These are phyloP conservation scores for Cordyceps farinosa DNA, from an alignment of 2,329 filamentous ascomycete genomes.

Conservation along the genomic window DNA sequence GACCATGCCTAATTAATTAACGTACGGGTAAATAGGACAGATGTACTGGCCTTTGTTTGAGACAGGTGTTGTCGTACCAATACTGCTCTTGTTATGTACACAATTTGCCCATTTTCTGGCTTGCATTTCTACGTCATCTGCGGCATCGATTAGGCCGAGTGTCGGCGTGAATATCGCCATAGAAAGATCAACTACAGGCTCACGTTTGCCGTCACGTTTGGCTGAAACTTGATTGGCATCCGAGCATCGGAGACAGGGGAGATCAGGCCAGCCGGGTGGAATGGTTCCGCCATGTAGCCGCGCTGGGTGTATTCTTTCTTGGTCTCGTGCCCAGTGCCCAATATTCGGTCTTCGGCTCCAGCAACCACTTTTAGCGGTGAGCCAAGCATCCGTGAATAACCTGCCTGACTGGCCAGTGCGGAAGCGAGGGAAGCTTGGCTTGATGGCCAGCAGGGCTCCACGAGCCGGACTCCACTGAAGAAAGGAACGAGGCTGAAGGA, in stretches of 20 bases:
- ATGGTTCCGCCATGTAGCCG: not conserved
- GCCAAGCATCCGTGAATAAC: not conserved
- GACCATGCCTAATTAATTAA: no score
- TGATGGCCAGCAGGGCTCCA: not conserved
- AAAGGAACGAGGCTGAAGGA: conserved; percentile 1
- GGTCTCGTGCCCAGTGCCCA: not conserved
- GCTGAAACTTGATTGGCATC: not conserved
- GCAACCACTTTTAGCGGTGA: conserved; percentile 8
- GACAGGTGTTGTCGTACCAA: no score
- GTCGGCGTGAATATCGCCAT: not conserved
- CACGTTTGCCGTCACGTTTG: not conserved
- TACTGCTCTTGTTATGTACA: not conserved
- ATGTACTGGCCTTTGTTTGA: no score
- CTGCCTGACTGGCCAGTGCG: not conserved
- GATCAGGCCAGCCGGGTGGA: conserved; percentile 6
- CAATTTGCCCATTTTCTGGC: not conserved
- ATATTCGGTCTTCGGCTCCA: not conserved
- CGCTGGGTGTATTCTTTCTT: not conserved
- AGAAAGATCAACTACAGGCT: not conserved
- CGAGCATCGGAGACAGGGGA: conserved; percentile 2
- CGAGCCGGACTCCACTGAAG: conserved; percentile 8
- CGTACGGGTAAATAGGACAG: no score
- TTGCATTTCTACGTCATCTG: not conserved
- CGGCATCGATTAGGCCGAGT: not conserved
- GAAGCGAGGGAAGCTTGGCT: not conserved